Percentiles rank a stretch among this genome's conserved stretches.
Conservation (phyloP, 768 basidiomycete species). For the Fomitopsis serialis region DNA sequence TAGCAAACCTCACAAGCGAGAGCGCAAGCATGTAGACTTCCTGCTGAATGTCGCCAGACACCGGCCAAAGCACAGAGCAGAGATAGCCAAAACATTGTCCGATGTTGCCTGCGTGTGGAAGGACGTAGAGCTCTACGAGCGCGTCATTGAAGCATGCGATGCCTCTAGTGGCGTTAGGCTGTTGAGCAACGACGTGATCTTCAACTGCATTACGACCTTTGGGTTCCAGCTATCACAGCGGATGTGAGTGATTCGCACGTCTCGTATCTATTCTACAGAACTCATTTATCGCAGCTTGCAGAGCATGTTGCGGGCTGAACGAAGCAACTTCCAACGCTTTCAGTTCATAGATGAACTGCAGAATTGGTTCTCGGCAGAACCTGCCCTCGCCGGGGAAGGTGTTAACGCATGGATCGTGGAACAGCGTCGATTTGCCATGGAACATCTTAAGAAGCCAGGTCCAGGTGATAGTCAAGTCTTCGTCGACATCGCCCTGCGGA, state of each 20-base stretch:
- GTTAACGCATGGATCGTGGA: neutral
- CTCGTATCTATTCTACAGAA: too few relatives aligned
- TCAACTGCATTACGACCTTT: slow-evolving; percentile 2
- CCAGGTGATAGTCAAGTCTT: neutral
- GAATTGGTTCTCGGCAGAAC: neutral
- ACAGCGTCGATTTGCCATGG: neutral
- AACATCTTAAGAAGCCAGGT: neutral
- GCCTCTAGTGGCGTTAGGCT: neutral
- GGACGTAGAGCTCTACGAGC: slow-evolving; percentile 7
- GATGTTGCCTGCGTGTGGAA: slow-evolving; percentile 3
- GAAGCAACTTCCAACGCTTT: neutral
- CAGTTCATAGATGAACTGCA: slow-evolving; percentile 1
- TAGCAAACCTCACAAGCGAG: neutral
- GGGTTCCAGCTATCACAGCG: slow-evolving; percentile 6
- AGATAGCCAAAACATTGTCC: neutral
- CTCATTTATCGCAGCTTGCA: neutral
- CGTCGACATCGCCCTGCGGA: neutral
- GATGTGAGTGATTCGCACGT: neutral
- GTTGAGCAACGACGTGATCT: slow-evolving; percentile 2
- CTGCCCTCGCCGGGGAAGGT: neutral
- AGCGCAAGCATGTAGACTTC: slow-evolving; percentile 4
- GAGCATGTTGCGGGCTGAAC: neutral
- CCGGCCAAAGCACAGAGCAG: neutral
- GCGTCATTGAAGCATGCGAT: slow-evolving; percentile 7
- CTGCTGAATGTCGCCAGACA: neutral